Conservation (phyloP, 257 asterid species). For the Solanum verrucosum region DNA sequence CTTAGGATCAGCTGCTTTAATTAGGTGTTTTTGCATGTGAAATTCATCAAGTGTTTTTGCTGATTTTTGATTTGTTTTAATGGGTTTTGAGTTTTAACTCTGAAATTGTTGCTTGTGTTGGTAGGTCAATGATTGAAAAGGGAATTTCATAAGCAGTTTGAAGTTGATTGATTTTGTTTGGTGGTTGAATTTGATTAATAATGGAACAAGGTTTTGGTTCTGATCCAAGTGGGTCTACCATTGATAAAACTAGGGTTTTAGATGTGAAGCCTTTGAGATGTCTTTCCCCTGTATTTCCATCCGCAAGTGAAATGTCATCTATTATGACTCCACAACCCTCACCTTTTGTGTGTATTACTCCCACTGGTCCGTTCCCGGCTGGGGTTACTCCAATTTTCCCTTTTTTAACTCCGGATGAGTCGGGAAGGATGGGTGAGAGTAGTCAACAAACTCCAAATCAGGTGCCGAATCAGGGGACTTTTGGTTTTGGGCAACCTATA, state of each 20-base stretch:
- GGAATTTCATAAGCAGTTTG: neutral
- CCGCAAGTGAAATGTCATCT: constrained; percentile 40
- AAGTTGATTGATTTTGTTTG: neutral
- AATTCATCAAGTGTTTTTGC: neutral
- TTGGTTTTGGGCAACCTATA: constrained; percentile 21
- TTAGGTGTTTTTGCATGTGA: neutral
- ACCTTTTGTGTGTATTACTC: constrained; percentile 82
- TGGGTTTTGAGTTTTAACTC: neutral
- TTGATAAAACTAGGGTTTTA: constrained; percentile 74
- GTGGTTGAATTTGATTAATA: neutral
- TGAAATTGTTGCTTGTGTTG: neutral
- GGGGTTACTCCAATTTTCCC: constrained; percentile 90
- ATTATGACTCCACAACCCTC: constrained; percentile 42
- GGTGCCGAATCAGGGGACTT: constrained; percentile 19
- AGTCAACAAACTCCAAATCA: constrained; percentile 8
- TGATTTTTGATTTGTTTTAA: neutral
- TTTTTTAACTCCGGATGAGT: constrained; percentile 14
- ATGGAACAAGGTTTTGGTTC: constrained; percentile 67
- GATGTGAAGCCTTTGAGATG: constrained; percentile 72
- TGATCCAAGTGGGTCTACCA: constrained; percentile 5
- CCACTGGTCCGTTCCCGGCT: constrained; percentile 81
- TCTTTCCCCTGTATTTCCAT: constrained; percentile 71
- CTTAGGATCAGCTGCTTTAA: neutral
- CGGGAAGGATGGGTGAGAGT: neutral
- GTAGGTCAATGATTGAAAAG: neutral